Conservation (phyloP, 371 early-diverging fungal genomes). For the Apophysomyces elegans region DNA sequence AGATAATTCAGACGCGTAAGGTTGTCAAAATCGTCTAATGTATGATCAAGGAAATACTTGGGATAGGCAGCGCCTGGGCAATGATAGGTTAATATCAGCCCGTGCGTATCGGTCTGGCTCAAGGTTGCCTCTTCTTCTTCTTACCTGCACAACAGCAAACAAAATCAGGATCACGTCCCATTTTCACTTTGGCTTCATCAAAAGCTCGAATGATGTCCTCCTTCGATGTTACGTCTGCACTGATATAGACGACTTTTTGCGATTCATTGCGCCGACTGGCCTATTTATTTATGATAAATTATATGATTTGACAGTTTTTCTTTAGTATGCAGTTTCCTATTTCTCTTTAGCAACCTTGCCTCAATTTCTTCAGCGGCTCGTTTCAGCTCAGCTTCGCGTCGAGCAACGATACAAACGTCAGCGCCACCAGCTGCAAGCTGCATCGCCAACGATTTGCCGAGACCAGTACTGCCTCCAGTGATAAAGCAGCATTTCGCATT, state of each 20-base stretch:
- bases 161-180: conserved; percentile 68
- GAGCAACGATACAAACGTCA: conserved; percentile 88
- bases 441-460: conserved; percentile 85
- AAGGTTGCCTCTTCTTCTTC: not conserved
- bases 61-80: conserved; percentile 64
- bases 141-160: conserved; percentile 84
- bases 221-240: conserved; percentile 66
- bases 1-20: conserved; percentile 81
- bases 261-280: conserved; percentile 16
- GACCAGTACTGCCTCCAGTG: conserved; percentile 94
- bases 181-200: conserved; percentile 60
- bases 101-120: not conserved
- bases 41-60: conserved; percentile 74
- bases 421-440: conserved; percentile 78
- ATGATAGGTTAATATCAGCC: not conserved
- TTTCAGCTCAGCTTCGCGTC: conserved; percentile 64
- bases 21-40: conserved; percentile 62
- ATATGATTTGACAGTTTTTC: not conserved
- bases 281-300: conserved; percentile 10
- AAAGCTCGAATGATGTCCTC: conserved; percentile 62
- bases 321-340: no score
- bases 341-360: conserved; percentile 23
- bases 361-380: conserved; percentile 61
- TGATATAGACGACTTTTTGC: conserved; percentile 57
- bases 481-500: conserved; percentile 79